These are phyloP conservation scores for Lithospermum erythrorhizon DNA, from an alignment of 257 asterid species.

Conservation along the genomic window DNA sequence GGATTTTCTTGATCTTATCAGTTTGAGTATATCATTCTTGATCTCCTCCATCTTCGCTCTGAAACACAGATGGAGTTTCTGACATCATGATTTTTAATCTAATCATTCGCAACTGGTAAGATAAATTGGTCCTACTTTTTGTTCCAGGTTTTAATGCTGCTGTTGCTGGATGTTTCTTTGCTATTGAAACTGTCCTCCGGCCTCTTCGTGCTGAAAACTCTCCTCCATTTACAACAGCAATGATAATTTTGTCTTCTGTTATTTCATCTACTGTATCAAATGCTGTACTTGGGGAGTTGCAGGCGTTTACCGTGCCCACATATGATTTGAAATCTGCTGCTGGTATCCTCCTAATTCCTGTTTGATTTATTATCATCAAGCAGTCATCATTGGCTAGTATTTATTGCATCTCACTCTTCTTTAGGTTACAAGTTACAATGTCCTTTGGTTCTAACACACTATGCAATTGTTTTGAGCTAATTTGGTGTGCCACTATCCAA, in stretches of 20 bases:
- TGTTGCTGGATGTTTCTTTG: conserved; percentile 99
- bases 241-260: conserved; percentile 97
- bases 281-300: conserved; percentile 96
- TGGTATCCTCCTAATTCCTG: conserved; percentile 80
- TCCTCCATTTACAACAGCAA: conserved; percentile 99
- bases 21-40: too few relatives aligned
- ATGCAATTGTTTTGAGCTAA: too few relatives aligned
- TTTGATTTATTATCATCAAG: conserved; percentile 24
- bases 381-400: conserved; percentile 3
- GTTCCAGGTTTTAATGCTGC: conserved; percentile 93
- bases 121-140: background rate
- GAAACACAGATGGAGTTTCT: background rate
- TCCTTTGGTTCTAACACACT: background rate
- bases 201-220: conserved; percentile 98
- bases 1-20: background rate
- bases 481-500: too few relatives aligned
- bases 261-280: conserved; percentile 94
- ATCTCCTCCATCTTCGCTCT: too few relatives aligned
- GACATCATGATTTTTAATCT: background rate
- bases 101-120: background rate
- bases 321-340: conserved; percentile 99
- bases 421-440: conserved; percentile 5
- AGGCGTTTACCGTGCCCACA: conserved; percentile 98
- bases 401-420: conserved; percentile 9
- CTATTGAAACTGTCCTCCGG: conserved; percentile 93